phyloP scores from a whole-genome alignment of 768 basidiomycete species.

The Cyathus striatus region DNA sequence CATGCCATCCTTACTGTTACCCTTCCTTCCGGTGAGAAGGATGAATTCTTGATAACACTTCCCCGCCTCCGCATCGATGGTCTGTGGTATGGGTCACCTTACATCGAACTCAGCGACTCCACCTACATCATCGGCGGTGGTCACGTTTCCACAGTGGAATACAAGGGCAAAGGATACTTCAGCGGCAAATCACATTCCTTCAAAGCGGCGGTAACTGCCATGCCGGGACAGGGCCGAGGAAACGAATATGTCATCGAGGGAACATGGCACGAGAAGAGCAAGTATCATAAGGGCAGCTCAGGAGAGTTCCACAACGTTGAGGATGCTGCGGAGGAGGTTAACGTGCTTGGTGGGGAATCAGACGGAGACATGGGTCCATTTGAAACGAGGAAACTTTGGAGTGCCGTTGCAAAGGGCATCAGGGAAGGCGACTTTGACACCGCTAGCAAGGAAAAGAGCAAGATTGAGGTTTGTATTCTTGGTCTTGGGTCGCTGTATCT shows the following conservation, averaged over 20 bases:
- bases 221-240: constrained; percentile 29
- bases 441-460: constrained; percentile 84
- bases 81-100: constrained; percentile 85
- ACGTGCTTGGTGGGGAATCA: constrained; percentile 47
- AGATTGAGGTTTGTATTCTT: constrained; percentile 73
- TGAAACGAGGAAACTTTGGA: constrained; percentile 87
- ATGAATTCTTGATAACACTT: constrained; percentile 83
- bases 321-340: constrained; percentile 70
- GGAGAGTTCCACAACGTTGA: constrained; percentile 76
- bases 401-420: constrained; percentile 85
- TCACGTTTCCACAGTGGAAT: constrained; percentile 62
- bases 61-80: constrained; percentile 92
- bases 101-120: constrained; percentile 85
- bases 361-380: constrained; percentile 66
- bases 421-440: constrained; percentile 86
- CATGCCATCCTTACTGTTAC: constrained; percentile 80
- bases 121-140: constrained; percentile 62
- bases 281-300: constrained; percentile 33
- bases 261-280: constrained; percentile 71
- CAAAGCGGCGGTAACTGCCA: constrained; percentile 71
- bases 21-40: constrained; percentile 40
- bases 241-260: constrained; percentile 65
- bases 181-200: constrained; percentile 89
- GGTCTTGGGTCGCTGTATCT: background rate
- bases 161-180: constrained; percentile 96